These are phyloP conservation scores for Coemansia sp. DNA, from an alignment of 192 early-diverging fungal genomes.

Conservation along the genomic window DNA sequence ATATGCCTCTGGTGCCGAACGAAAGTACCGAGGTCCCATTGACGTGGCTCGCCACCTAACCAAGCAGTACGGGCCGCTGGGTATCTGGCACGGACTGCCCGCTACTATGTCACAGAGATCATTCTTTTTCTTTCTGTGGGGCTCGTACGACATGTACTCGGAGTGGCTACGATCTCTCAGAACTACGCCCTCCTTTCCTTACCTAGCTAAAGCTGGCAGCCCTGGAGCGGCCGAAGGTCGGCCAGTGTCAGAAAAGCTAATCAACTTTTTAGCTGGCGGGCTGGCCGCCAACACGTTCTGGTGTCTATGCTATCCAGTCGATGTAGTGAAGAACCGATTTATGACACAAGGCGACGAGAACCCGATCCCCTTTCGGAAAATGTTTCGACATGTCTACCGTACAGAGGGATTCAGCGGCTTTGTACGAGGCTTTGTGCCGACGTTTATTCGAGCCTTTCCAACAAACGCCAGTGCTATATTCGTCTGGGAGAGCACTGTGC, in stretches of 20 bases:
- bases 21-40: constrained; percentile 81
- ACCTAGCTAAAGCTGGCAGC: constrained; percentile 16
- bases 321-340: constrained; percentile 91
- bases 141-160: constrained; percentile 60
- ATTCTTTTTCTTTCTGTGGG: constrained; percentile 73
- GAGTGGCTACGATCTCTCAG: constrained; percentile 50
- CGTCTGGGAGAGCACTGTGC: constrained; percentile 78
- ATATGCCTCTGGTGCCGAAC: constrained; percentile 65
- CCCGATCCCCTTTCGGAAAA: constrained; percentile 52
- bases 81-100: constrained; percentile 81
- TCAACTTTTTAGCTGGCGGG: constrained; percentile 79
- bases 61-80: constrained; percentile 73
- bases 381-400: constrained; percentile 48
- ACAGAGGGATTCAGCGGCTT: constrained; percentile 81
- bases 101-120: constrained; percentile 85
- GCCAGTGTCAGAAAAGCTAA: constrained; percentile 59
- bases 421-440: constrained; percentile 88
- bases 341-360: constrained; percentile 87
- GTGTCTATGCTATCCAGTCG: constrained; percentile 77
- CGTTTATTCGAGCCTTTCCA: constrained; percentile 90
- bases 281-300: constrained; percentile 90
- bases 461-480: constrained; percentile 95
- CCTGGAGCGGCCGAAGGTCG: constrained; percentile 9
- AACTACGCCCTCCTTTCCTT: constrained; percentile 41
- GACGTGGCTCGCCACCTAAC: constrained; percentile 79